These are phyloP conservation scores for Mortierella alpina DNA, from an alignment of 192 early-diverging fungal genomes.

Conservation along the genomic window DNA sequence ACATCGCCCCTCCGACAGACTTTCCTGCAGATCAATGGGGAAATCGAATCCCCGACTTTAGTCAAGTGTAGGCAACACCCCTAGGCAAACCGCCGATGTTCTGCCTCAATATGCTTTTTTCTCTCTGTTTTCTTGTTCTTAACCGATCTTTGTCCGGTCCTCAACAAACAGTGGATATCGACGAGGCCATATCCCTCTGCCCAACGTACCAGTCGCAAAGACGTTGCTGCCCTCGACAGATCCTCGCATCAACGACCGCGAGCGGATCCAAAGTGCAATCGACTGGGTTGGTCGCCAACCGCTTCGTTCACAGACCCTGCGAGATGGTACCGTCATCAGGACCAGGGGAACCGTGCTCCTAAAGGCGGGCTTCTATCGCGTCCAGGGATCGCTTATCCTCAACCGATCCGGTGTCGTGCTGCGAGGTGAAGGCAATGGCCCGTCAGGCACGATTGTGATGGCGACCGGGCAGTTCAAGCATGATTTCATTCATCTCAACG, in stretches of 20 bases:
- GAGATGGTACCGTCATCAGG: conserved; percentile 25
- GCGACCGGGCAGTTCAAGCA: conserved; percentile 31
- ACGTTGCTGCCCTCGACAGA: conserved; percentile 34
- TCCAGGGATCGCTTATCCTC: conserved; percentile 24
- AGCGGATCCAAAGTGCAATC: conserved; percentile 35
- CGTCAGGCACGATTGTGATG: conserved; percentile 18
- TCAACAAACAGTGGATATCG: conserved; percentile 26
- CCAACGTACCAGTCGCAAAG: conserved; percentile 19
- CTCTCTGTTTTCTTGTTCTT: neutral
- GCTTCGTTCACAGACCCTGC: neutral
- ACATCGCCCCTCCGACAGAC: conserved; percentile 27
- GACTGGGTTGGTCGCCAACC: conserved; percentile 25
- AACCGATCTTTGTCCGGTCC: neutral
- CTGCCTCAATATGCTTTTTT: neutral
- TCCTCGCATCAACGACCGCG: conserved; percentile 33
- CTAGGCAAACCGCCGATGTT: neutral
- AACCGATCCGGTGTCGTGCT: conserved; percentile 35
- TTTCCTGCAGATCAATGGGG: conserved; percentile 42
- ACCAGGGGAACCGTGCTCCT: conserved; percentile 26
- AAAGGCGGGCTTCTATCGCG: conserved; percentile 34
- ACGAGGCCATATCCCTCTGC: conserved; percentile 31
- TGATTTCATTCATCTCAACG: conserved; percentile 36
- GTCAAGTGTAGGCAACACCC: conserved; percentile 31
- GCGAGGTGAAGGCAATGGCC: conserved; percentile 35
- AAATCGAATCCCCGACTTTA: conserved; percentile 35